Evolutionary conservation across 2,329 filamentous ascomycete species (phyloP), one percentile per base, ranked within the genome.

Genomic region (Peltaster fructicola): DNA sequence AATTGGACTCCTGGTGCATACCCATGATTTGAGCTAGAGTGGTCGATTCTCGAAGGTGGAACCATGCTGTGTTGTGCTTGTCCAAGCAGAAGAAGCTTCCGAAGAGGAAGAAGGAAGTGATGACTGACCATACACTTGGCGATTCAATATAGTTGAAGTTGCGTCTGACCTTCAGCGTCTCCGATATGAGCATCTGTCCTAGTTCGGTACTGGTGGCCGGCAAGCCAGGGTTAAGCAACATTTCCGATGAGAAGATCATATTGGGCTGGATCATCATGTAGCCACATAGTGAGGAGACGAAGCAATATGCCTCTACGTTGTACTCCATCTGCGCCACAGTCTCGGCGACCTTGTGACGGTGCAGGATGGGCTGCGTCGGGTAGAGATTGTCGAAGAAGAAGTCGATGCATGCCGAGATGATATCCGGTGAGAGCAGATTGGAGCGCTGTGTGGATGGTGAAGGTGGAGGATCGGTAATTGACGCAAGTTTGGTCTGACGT

Each of bases 381-480:
- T 73, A 73, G 26, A 73, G 59, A 41, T 70, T 58, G 36, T 58
- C 52, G 47, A 70, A 67, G 48, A 66, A 73, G 33, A 66, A 65
- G 21, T 72, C 65, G 30, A 72, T 53, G 40, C 66, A 71, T 26
- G 46, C 47, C 20, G 57, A 47, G 40, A 65, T 44, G 51, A 68
- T 34, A 51, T 59, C 42, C 51, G 54, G 44, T 44, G 56, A 44
- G 41, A 61, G 37, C 47, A 71, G 45, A 34, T 60, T 47, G 33
- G 56, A 47, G 40, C 58, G 50, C 36, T 59, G 44, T 41, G 54
- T 48, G 39, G 51, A 48, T 38, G 45, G 47, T 44, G 35, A 51
- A 49, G 44, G 46, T 43, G 36, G 26, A 38, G 52, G 39, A 43
- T 56, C 44, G 22, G 61, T 53, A 27, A 50, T 24, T 33, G 56